Conservation (phyloP, 2,329 filamentous ascomycete genomes). For the Hypoxylon sp. region DNA sequence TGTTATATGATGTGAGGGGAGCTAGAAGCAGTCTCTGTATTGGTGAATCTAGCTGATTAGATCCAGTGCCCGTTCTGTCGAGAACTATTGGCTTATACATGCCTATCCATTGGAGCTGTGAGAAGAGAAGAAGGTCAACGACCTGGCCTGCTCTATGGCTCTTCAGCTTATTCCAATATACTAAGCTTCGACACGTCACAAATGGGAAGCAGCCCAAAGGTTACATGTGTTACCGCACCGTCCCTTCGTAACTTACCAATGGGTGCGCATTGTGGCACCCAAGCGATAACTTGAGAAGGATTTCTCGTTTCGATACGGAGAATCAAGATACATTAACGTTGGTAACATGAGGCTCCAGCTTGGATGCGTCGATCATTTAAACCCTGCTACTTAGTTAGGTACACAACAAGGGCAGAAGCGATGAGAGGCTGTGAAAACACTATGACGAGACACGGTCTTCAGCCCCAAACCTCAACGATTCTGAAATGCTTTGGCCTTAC, state of each 20-base stretch:
- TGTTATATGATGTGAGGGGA: background rate
- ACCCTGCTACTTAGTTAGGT: conserved; percentile 6
- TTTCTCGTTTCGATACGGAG: conserved; percentile 11
- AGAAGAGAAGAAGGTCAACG: background rate
- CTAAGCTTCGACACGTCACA: conserved; percentile 14
- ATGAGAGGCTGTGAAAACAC: conserved; percentile 11
- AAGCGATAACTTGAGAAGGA: conserved; percentile 6
- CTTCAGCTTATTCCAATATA: background rate
- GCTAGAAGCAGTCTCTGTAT: background rate
- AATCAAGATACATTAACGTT: background rate
- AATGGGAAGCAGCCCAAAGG: background rate
- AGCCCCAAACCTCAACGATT: conserved; percentile 27
- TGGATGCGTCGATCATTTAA: conserved; percentile 16
- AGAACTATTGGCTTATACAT: conserved; percentile 2
- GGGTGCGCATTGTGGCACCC: background rate
- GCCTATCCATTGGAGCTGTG: background rate
- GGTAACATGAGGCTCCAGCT: conserved; percentile 25
- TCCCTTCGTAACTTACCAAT: conserved; percentile 5
- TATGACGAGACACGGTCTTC: conserved; percentile 18
- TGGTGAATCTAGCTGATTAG: background rate
- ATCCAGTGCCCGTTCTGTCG: background rate
- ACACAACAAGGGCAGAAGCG: background rate
- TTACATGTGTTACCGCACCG: conserved; percentile 1
- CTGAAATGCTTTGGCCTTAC: conserved; percentile 12
- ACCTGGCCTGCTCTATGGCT: background rate